Conservation (phyloP, 257 asterid genomes). For the Solanum chmielewskii region DNA sequence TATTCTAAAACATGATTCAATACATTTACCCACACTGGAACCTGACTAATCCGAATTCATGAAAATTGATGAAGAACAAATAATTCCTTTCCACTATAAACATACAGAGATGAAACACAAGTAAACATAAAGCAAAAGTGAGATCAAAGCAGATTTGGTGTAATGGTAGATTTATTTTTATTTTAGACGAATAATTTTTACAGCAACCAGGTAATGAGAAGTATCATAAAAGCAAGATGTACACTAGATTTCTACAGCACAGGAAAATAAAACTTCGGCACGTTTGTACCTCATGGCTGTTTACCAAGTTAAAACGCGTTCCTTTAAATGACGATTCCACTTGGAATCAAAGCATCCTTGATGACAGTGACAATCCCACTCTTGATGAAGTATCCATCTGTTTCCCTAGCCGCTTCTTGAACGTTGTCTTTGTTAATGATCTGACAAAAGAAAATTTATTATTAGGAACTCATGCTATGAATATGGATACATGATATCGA, state of each 20-base stretch:
- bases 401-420: constrained; percentile 94
- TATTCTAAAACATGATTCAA: background rate
- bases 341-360: constrained; percentile 82
- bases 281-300: background rate
- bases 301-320: background rate
- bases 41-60: background rate
- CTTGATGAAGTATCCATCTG: constrained; percentile 90
- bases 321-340: constrained; percentile 53
- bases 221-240: constrained; percentile 1
- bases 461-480: background rate
- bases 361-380: constrained; percentile 84
- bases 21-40: too few species aligned
- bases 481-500: background rate
- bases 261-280: background rate
- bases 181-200: background rate
- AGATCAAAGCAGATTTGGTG: background rate
- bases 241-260: constrained; percentile 6
- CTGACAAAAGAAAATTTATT: constrained; percentile 14
- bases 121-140: background rate
- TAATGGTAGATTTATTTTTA: background rate
- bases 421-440: constrained; percentile 60
- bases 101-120: background rate
- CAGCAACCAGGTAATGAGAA: background rate
- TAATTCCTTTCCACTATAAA: background rate
- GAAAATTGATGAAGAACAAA: too few species aligned